Percentiles rank a stretch among this genome's conserved stretches.
Conservation (phyloP, 108 stramenopile genomes). For the Epipyxis sp. region DNA sequence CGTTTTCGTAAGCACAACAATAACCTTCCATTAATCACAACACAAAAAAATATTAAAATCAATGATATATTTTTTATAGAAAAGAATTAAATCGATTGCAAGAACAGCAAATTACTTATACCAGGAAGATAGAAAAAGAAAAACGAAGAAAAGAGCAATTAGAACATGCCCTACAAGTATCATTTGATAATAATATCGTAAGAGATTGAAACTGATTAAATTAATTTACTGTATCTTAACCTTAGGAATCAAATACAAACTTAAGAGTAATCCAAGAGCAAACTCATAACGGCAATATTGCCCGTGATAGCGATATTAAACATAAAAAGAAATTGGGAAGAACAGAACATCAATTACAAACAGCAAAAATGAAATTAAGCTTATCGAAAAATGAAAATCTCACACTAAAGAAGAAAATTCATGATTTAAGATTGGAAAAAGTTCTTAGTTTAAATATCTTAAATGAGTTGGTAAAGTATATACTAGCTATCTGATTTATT, state of each 20-base stretch:
- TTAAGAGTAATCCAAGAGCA: background rate
- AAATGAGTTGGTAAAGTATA: background rate
- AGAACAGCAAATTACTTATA: background rate
- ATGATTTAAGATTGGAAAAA: background rate
- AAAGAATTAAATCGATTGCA: background rate
- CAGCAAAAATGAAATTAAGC: background rate
- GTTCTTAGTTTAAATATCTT: background rate
- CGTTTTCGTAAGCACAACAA: too few species aligned
- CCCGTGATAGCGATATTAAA: background rate
- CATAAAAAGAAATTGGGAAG: background rate
- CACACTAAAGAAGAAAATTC: background rate
- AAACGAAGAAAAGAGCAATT: background rate
- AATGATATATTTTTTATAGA: background rate
- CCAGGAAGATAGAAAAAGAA: background rate
- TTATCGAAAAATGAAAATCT: background rate
- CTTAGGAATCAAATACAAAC: background rate
- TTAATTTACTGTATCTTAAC: background rate
- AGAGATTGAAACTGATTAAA: background rate
- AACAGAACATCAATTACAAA: background rate
- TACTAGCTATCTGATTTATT: too few species aligned
- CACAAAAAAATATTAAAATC: too few species aligned
- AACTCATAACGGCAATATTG: background rate
- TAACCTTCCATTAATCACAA: too few species aligned
- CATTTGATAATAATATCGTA: background rate
- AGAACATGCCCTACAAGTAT: background rate